Conservation (phyloP, 129 eudicot species). For the Solidago caesia region DNA sequence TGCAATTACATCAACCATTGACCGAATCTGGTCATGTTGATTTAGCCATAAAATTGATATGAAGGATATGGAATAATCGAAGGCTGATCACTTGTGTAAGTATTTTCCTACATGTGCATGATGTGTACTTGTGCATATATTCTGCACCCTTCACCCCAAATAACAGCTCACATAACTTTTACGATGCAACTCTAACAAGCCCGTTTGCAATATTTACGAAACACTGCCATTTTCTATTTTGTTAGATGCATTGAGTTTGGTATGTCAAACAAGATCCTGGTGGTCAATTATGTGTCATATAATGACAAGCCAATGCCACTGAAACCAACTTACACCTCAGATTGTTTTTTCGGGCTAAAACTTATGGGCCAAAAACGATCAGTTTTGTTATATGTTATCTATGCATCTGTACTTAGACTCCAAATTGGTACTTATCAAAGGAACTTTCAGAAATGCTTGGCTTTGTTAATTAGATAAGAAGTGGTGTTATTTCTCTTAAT, state of each 20-base stretch:
- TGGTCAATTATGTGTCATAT: not conserved
- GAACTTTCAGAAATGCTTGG: not conserved
- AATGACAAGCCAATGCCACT: not conserved
- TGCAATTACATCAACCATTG: conserved; percentile 19
- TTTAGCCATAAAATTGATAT: no score
- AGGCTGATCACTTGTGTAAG: no score
- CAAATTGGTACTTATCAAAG: conserved; percentile 9
- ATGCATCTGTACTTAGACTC: not conserved
- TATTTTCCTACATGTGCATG: no score
- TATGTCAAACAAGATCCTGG: not conserved
- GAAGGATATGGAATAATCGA: no score
- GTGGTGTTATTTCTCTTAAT: not conserved
- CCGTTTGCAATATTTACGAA: not conserved
- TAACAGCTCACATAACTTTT: not conserved
- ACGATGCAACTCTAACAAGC: not conserved
- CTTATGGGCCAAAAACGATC: no score
- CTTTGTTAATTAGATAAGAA: not conserved
- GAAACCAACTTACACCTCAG: not conserved
- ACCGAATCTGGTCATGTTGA: no score
- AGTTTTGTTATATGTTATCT: no score
- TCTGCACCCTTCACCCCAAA: no score
- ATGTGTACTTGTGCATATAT: no score
- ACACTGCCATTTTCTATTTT: not conserved
- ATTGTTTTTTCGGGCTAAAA: not conserved
- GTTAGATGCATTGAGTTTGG: not conserved